These are phyloP conservation scores for Euphorbia peplus DNA, from an alignment of 345 rosid species.

Conservation along the genomic window DNA sequence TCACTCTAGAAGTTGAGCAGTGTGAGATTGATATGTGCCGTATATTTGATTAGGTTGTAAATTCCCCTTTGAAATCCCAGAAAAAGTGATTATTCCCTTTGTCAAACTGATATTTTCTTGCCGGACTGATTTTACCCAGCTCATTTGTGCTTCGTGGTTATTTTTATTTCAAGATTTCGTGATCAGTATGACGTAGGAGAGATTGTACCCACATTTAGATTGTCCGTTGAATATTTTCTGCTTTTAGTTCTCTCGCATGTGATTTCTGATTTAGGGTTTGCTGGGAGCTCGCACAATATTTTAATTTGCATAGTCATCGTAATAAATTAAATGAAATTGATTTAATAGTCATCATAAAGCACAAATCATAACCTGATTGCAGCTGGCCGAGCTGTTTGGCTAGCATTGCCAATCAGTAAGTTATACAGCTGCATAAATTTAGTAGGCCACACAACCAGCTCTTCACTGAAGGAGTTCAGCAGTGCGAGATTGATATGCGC, in stretches of 20 bases:
- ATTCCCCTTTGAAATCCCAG: no score
- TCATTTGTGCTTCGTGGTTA: no score
- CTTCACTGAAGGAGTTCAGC: constrained; percentile 56
- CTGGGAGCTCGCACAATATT: constrained; percentile 15
- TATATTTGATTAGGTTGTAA: constrained; percentile 21
- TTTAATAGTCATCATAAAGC: not conserved
- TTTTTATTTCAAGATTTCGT: not conserved
- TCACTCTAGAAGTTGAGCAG: constrained; percentile 56
- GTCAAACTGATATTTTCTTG: not conserved
- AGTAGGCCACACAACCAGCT: constrained; percentile 65
- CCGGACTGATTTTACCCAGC: no score
- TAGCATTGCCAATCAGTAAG: constrained; percentile 71
- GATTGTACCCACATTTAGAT: no score
- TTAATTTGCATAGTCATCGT: not conserved
- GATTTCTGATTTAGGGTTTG: no score
- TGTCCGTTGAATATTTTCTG: not conserved
- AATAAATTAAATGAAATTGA: not conserved
- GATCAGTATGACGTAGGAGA: not conserved
- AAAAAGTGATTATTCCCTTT: not conserved
- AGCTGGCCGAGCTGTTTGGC: constrained; percentile 83
- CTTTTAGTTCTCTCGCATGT: not conserved
- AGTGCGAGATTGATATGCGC: constrained; percentile 57
- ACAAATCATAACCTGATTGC: not conserved
- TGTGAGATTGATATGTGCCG: constrained; percentile 54
- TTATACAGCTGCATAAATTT: constrained; percentile 66